Evolutionary conservation across 2,329 filamentous ascomycete species (phyloP).

Genomic region (Parafenestella ontariensis): DNA sequence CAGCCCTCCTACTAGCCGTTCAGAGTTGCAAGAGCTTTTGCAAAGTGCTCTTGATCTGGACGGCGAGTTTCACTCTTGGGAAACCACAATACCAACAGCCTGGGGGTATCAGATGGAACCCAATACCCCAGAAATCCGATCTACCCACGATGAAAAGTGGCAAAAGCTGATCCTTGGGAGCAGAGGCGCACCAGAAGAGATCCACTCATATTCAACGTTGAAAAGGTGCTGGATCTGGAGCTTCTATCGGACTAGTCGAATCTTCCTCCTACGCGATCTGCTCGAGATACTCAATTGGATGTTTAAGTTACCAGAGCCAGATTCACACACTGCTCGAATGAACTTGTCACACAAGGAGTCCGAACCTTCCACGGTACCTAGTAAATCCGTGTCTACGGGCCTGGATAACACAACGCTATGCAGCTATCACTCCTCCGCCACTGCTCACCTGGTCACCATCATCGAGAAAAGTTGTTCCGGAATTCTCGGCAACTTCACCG

Average conservation of each 20-base stretch:
- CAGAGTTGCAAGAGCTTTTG: conserved; percentile 28
- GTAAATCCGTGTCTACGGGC: background rate
- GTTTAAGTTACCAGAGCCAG: conserved; percentile 29
- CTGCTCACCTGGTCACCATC: conserved; percentile 26
- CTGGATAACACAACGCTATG: conserved; percentile 25
- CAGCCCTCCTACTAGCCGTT: conserved; percentile 21
- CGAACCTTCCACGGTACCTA: background rate
- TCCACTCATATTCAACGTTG: conserved; percentile 32
- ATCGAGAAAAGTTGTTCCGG: conserved; percentile 36
- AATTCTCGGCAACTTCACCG: conserved; percentile 33
- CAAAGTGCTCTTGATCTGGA: conserved; percentile 34
- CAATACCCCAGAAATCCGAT: conserved; percentile 31
- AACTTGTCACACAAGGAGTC: background rate
- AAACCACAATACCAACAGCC: conserved; percentile 18
- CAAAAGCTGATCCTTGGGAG: conserved; percentile 28
- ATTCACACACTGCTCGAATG: background rate
- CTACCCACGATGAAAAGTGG: conserved; percentile 30
- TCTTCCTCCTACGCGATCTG: conserved; percentile 37
- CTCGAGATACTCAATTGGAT: conserved; percentile 44
- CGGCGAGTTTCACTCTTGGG: conserved; percentile 35
- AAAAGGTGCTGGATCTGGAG: conserved; percentile 37
- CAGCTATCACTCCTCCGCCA: conserved; percentile 25
- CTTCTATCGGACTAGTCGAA: conserved; percentile 38
- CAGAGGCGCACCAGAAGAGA: conserved; percentile 34
- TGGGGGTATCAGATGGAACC: conserved; percentile 30